Evolutionary conservation across 2,329 filamentous ascomycete species (phyloP), one percentile per base, ranked within the genome.

Genomic region (Pseudogymnoascus sp.): DNA sequence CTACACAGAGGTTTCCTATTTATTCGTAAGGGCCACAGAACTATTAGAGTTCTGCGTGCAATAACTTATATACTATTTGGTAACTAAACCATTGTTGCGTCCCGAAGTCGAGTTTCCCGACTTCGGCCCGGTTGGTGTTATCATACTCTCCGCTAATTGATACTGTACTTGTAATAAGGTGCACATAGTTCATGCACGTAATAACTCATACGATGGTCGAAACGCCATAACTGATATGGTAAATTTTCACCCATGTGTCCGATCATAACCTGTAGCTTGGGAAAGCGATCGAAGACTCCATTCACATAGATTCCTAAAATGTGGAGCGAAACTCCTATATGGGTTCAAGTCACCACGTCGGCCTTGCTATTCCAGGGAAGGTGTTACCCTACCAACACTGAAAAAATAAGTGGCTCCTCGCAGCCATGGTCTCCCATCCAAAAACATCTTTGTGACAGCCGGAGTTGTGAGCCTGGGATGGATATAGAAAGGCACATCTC

Each of bases 361-460:
- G 77, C 77, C 7, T 80, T 78, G 0, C 79, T 80, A 11, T 77
- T 69, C 85, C 85, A 88, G 77, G 88, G 87, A 21, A 79, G 71
- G 66, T 85, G 83, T 78, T 81, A 89, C 65, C 82, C 79, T 0
- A 80, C 77, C 7, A 69, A 88, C 86, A 73, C 87, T 88, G 74
- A 87, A 88, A 70, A 87, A 75, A 76, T 84, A 82, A 23, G 80
- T 79, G 63, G 86, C 82, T 38, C 84, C 84, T 88, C 85, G 1
- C 79, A 83, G 69, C 87, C 83, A 69, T 86, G 86, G 53, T 14
- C 35, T 37, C 35, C 35, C 35, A 37, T 37, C 35, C 12, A 37
- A 88, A 78, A 4, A 88, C 73, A 3, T 79, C 83, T 2, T 85
- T 85, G 65, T 83, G 80, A 75, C 88, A 87, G n/a, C 84, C 83